Evolutionary conservation across 1,284 basidiomycete species (phyloP).

Genomic region (Schizophyllum commune): DNA sequence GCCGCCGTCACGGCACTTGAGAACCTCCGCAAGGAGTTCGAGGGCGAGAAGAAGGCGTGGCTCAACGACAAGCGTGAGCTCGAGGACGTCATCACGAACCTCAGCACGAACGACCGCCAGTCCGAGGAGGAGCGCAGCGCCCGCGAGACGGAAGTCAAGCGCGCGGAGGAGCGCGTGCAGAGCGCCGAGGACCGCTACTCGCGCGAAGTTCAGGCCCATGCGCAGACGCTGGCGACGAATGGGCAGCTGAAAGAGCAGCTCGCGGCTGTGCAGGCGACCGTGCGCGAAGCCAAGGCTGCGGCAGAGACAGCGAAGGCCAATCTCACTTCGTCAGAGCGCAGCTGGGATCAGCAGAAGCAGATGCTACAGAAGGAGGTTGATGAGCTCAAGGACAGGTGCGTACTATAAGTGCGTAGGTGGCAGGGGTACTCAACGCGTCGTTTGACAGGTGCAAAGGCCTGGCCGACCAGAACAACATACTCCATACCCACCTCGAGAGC

Average conservation of each 20-base stretch:
- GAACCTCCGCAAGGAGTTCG: slow-evolving; percentile 58
- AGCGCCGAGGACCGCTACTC: slow-evolving; percentile 78
- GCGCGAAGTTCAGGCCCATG: slow-evolving; percentile 76
- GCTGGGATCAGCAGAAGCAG: slow-evolving; percentile 76
- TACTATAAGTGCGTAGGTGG: neutral
- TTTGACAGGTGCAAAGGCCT: slow-evolving; percentile 63
- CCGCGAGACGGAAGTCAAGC: slow-evolving; percentile 56
- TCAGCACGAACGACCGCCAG: slow-evolving; percentile 60
- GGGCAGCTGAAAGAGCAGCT: slow-evolving; percentile 62
- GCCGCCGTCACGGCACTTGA: slow-evolving; percentile 42
- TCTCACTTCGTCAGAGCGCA: slow-evolving; percentile 58
- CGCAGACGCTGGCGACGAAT: slow-evolving; percentile 70
- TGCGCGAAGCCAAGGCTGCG: slow-evolving; percentile 49
- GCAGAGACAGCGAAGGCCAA: slow-evolving; percentile 74
- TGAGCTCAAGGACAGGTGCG: slow-evolving; percentile 63
- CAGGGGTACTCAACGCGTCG: neutral
- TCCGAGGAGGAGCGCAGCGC: slow-evolving; percentile 55
- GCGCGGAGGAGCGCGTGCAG: slow-evolving; percentile 65
- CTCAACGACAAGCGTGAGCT: slow-evolving; percentile 71
- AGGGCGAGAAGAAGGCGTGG: slow-evolving; percentile 62
- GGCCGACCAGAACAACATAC: slow-evolving; percentile 65
- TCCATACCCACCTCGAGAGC: slow-evolving; percentile 84
- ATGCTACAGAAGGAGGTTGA: slow-evolving; percentile 70
- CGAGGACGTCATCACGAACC: slow-evolving; percentile 70
- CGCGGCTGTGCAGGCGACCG: slow-evolving; percentile 36